phyloP scores from a whole-genome alignment of 2,329 filamentous ascomycete genomes.

The Talaromyces sp. region DNA sequence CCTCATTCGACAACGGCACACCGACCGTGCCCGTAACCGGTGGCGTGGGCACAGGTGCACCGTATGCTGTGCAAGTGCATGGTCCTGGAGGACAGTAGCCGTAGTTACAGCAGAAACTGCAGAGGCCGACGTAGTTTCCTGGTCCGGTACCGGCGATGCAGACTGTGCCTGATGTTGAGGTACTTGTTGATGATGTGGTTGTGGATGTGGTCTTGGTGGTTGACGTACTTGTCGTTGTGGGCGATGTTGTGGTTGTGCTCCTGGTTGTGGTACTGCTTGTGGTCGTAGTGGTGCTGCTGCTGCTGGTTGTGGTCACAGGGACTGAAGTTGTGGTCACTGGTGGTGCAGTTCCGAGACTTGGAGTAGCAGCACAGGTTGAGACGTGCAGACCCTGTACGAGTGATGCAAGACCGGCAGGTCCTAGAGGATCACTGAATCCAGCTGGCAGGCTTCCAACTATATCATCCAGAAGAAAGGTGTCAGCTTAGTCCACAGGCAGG shows the following conservation, averaged over 20 bases:
- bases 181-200: conserved; percentile 7
- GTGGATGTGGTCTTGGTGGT: background rate
- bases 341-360: conserved; percentile 5
- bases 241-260: background rate
- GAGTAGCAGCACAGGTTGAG: conserved; percentile 17
- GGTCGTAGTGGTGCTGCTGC: background rate
- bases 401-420: conserved; percentile 30
- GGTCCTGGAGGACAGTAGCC: conserved; percentile 32
- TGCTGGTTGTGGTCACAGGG: background rate
- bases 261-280: background rate
- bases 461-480: conserved; percentile 31
- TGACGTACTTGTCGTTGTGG: background rate
- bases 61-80: conserved; percentile 30
- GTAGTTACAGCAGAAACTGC: conserved; percentile 30
- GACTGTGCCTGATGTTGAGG: conserved; percentile 6
- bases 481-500: background rate
- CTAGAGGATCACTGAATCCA: conserved; percentile 33
- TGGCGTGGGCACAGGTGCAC: conserved; percentile 24
- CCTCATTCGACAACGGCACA: conserved; percentile 23
- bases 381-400: conserved; percentile 30
- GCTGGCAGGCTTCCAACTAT: conserved; percentile 45
- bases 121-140: conserved; percentile 30
- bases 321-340: conserved; percentile 2
- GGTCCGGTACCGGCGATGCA: conserved; percentile 30
- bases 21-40: conserved; percentile 25